Percentiles rank a stretch among this genome's conserved stretches.
Conservation (phyloP, 2,329 filamentous ascomycete genomes). For the Nannizziopsis arthrosporioides region DNA sequence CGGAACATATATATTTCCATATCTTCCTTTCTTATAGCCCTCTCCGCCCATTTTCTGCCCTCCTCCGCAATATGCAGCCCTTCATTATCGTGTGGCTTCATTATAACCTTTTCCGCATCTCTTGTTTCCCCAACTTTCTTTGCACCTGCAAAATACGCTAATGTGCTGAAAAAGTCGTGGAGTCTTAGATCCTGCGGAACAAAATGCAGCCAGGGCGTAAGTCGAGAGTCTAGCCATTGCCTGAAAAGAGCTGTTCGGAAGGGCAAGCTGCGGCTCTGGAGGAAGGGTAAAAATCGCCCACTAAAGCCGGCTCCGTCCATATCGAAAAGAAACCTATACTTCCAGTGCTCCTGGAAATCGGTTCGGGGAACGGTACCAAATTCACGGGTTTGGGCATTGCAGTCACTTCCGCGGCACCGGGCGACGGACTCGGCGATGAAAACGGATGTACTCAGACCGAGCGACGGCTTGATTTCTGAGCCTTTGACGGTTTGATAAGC, state of each 20-base stretch:
- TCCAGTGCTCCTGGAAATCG: constrained; percentile 49
- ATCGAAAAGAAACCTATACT: constrained; percentile 59
- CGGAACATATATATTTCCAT: constrained; percentile 74
- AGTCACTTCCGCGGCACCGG: constrained; percentile 46
- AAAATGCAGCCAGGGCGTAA: constrained; percentile 69
- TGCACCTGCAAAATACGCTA: constrained; percentile 61
- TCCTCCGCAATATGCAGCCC: constrained; percentile 54
- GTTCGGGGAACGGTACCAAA: constrained; percentile 38
- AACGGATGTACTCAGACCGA: constrained; percentile 47
- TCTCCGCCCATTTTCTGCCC: constrained; percentile 53
- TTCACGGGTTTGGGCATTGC: constrained; percentile 42
- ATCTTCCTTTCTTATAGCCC: constrained; percentile 56
- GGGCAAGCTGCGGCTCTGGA: constrained; percentile 56
- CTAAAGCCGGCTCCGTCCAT: constrained; percentile 58
- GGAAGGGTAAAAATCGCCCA: constrained; percentile 51
- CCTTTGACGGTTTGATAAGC: constrained; percentile 44
- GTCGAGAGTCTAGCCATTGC: constrained; percentile 65
- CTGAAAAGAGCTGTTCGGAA: constrained; percentile 61
- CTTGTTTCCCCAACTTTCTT: constrained; percentile 22
- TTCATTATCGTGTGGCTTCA: constrained; percentile 42
- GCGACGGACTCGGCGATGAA: constrained; percentile 48
- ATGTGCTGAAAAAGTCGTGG: constrained; percentile 59
- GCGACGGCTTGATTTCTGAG: constrained; percentile 27
- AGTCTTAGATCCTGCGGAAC: constrained; percentile 64
- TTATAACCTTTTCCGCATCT: constrained; percentile 46